Percentiles rank a stretch among this genome's conserved stretches.
Conservation (phyloP, 345 rosid genomes). For the Kernera saxatilis region DNA sequence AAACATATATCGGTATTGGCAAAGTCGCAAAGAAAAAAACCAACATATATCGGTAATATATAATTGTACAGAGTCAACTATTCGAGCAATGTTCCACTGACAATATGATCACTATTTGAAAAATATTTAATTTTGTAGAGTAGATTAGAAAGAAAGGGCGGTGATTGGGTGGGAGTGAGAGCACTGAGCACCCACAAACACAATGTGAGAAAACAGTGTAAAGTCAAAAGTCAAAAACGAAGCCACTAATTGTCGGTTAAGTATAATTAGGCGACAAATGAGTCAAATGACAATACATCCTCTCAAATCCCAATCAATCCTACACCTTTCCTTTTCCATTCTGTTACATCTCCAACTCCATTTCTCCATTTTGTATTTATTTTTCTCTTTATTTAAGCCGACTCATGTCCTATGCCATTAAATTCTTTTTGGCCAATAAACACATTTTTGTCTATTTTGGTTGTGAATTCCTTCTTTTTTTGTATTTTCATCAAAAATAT, state of each 20-base stretch:
- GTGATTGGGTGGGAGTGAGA: constrained; percentile 26
- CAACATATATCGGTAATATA: not conserved
- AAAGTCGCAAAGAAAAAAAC: not conserved
- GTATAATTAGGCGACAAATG: constrained; percentile 1
- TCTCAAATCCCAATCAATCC: constrained; percentile 6
- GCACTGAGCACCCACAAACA: too few species aligned
- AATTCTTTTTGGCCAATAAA: not conserved
- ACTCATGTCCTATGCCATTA: constrained; percentile 10
- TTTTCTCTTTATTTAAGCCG: not conserved
- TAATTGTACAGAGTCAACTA: constrained; percentile 4
- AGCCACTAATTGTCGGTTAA: constrained; percentile 27
- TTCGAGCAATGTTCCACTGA: constrained; percentile 10
- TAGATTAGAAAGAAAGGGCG: not conserved
- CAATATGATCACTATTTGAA: not conserved
- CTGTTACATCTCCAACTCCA: constrained; percentile 23
- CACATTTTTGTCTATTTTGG: not conserved
- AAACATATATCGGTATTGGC: not conserved
- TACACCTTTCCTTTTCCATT: constrained; percentile 28
- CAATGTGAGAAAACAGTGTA: constrained; percentile 14
- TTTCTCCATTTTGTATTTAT: constrained; percentile 1
- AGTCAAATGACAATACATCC: not conserved
- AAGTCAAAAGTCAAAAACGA: constrained; percentile 15
- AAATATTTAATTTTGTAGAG: not conserved
- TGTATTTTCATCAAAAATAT: not conserved
- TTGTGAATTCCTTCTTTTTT: not conserved